Conservation (phyloP, 768 basidiomycete species). For the Psilocybe subaeruginosa region DNA sequence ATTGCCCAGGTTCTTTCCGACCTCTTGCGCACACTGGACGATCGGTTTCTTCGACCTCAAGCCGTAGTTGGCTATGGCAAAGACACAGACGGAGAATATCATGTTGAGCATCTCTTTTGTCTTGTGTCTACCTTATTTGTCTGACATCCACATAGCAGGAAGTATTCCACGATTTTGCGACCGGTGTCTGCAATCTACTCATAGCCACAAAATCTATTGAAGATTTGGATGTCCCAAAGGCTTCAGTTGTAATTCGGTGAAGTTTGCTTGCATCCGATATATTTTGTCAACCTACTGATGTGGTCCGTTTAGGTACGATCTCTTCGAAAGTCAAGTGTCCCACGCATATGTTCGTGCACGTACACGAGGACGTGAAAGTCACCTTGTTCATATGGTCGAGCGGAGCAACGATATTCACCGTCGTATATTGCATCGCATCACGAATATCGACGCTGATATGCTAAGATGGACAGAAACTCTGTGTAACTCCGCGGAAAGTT, state of each 20-base stretch:
- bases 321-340: constrained; percentile 65
- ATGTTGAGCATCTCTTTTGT: constrained; percentile 5
- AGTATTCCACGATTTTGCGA: constrained; percentile 49
- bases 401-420: constrained; percentile 58
- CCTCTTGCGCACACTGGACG: constrained; percentile 55
- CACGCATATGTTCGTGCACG: constrained; percentile 57
- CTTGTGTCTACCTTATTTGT: background rate
- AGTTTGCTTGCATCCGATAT: constrained; percentile 17
- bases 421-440: constrained; percentile 48
- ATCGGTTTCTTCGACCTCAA: constrained; percentile 59
- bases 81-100: constrained; percentile 29
- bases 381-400: constrained; percentile 67
- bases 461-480: constrained; percentile 53
- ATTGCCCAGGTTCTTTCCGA: constrained; percentile 64
- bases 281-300: constrained; percentile 5
- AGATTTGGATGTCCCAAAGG: constrained; percentile 61
- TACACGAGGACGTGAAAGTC: constrained; percentile 48
- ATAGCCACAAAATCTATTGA: constrained; percentile 61
- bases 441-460: constrained; percentile 42
- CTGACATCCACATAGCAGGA: constrained; percentile 39
- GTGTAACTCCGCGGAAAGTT: constrained; percentile 35
- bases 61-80: constrained; percentile 43
- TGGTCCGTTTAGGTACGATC: constrained; percentile 48
- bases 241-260: constrained; percentile 65
- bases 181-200: constrained; percentile 65